Evolutionary conservation across 805 yeast species (phyloP).

Genomic region (Candida sonorensis): DNA sequence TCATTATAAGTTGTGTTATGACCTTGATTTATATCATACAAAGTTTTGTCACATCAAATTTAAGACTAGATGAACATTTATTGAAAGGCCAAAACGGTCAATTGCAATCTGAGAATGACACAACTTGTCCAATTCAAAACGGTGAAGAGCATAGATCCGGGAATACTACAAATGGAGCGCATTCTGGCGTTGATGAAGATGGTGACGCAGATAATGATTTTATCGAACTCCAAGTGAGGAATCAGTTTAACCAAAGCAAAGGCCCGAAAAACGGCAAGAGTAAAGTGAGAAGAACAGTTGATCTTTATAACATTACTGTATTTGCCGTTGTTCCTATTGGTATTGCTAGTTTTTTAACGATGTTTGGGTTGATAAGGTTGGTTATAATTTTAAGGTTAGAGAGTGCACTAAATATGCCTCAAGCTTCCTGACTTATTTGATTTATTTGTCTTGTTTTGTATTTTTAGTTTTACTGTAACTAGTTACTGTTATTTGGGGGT

Average conservation of each 20-base stretch:
- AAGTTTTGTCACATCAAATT: constrained; percentile 77
- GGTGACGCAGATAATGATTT: no score
- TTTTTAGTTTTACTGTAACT: no score
- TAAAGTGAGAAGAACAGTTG: constrained; percentile 61
- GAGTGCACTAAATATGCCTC: constrained; percentile 23
- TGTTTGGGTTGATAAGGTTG: constrained; percentile 76
- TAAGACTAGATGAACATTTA: constrained; percentile 35
- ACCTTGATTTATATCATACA: constrained; percentile 79
- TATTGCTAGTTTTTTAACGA: constrained; percentile 84
- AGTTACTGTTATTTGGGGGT: not conserved
- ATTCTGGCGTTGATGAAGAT: no score
- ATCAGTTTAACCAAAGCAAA: no score
- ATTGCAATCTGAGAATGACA: no score
- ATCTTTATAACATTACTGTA: constrained; percentile 81
- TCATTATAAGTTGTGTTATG: constrained; percentile 75
- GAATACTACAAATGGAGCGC: no score
- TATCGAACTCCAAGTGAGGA: no score
- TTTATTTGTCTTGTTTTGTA: no score
- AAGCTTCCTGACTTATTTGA: not conserved
- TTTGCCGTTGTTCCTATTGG: constrained; percentile 99
- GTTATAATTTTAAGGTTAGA: constrained; percentile 71
- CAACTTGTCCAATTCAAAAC: no score
- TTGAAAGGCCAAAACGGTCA: no score
- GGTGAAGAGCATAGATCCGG: no score
- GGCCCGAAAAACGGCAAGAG: constrained; percentile 5